Base-by-base conservation (phyloP, 768 basidiomycete species). In the Boletus edulis region DNA sequence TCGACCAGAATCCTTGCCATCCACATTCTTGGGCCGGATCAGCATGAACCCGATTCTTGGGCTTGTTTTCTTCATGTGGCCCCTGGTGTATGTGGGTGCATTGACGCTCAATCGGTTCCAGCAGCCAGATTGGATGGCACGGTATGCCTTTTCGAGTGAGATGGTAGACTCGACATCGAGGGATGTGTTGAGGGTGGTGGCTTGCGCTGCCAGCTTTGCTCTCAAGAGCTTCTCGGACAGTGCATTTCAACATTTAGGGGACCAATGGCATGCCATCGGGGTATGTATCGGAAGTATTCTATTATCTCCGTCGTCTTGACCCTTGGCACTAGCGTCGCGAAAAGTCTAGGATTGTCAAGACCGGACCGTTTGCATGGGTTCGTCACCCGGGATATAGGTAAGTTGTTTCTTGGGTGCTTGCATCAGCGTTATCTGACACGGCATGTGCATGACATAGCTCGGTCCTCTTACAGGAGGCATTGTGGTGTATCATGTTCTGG, bases 81-180 rank as follows among this genome's bases (percentile, higher is more conserved):
- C 72, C 8, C 12, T 65, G 14, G 29, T 63, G 8, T 73, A 71
- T 24, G 45, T 67, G 22, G 55, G 52, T 18, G 61, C 57, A 22
- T 27, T 72, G 39, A 56, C 22, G 1, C 42, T 64, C 39, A 72
- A 68, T 40, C 32, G 58, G 17, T 55, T 74, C 48, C 55, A 57
- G 9, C 70, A 62, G 46, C 70, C 72, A 2, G 49, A 49, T 11
- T 75, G 74, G 74, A 60, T 72, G 58, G 32, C 41, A 14, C 58
- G 43, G 20, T 63, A 46, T 20, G 54, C 10, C 1, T 13, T 39
- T 15, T 13, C 38, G 38, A 17, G 8, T 3, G 48, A 58, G 20
- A 27, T 12, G 35, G 4, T 45, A 34, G 57, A 62, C 32, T 35
- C 41, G 42, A 31, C 59, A 44, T 37, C 51, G 67, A 44, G 22